Conservation (phyloP, 805 yeast species). For the Candida nanaspora region DNA sequence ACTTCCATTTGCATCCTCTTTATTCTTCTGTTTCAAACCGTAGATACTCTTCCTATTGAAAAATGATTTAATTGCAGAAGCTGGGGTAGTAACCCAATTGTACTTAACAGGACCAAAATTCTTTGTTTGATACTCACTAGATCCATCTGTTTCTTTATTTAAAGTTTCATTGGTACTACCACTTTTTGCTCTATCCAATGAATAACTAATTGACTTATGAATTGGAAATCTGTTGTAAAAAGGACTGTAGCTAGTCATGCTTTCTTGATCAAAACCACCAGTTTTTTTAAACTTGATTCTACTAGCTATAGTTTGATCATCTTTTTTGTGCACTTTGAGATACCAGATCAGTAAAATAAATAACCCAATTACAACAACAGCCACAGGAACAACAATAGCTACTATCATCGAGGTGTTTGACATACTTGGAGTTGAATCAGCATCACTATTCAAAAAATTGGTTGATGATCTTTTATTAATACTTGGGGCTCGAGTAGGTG, state of each 20-base stretch:
- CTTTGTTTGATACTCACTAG: not conserved
- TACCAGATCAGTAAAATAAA: constrained; percentile 5
- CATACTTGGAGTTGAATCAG: constrained; percentile 1
- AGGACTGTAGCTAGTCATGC: too few species aligned
- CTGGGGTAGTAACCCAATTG: constrained; percentile 12
- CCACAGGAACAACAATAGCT: constrained; percentile 9
- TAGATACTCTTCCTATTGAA: constrained; percentile 14
- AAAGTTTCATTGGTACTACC: not conserved
- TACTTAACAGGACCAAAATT: constrained; percentile 15
- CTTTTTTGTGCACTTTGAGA: not conserved
- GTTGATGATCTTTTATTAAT: constrained; percentile 1
- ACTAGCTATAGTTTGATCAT: not conserved
- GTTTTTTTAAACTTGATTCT: too few species aligned
- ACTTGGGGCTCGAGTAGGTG: not conserved
- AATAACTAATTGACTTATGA: too few species aligned
- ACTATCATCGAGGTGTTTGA: constrained; percentile 7
- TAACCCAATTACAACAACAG: constrained; percentile 3
- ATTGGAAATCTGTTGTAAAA: not conserved
- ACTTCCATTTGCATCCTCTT: not conserved
- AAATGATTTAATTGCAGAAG: constrained; percentile 8
- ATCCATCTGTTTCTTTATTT: not conserved
- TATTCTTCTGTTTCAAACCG: not conserved
- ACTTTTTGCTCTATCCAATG: not conserved
- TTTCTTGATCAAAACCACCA: too few species aligned
- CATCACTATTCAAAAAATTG: not conserved